phyloP scores from a whole-genome alignment of 345 rosid species.

The Excoecaria cochinchinensis region DNA sequence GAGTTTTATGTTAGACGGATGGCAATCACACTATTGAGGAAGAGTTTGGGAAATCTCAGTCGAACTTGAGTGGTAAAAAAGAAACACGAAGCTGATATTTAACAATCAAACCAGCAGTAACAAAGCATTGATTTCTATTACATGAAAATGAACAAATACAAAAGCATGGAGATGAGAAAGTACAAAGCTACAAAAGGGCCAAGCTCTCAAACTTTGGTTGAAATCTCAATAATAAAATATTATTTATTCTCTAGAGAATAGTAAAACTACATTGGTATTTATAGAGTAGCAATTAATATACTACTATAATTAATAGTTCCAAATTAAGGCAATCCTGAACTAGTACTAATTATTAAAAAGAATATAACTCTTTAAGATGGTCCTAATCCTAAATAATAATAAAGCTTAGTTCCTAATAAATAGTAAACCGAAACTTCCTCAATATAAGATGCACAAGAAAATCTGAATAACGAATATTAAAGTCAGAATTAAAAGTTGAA shows the following conservation, averaged over 20 bases:
- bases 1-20: not conserved
- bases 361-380: not conserved
- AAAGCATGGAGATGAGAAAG: not conserved
- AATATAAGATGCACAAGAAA: not conserved
- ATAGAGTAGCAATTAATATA: not conserved
- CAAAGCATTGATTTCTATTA: no score
- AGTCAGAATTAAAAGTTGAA: not conserved
- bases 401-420: not conserved
- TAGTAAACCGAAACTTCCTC: not conserved
- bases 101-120: no score
- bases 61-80: not conserved
- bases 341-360: no score
- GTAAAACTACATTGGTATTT: not conserved
- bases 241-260: not conserved
- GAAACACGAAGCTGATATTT: not conserved
- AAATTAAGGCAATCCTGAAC: not conserved
- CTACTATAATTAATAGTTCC: not conserved
- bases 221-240: not conserved
- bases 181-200: not conserved
- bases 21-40: not conserved
- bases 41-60: not conserved
- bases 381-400: not conserved
- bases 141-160: no score
- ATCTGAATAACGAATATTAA: not conserved
- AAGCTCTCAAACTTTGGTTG: not conserved